These are phyloP conservation scores for Mycena metata DNA, from an alignment of 768 basidiomycete species.

Conservation along the genomic window DNA sequence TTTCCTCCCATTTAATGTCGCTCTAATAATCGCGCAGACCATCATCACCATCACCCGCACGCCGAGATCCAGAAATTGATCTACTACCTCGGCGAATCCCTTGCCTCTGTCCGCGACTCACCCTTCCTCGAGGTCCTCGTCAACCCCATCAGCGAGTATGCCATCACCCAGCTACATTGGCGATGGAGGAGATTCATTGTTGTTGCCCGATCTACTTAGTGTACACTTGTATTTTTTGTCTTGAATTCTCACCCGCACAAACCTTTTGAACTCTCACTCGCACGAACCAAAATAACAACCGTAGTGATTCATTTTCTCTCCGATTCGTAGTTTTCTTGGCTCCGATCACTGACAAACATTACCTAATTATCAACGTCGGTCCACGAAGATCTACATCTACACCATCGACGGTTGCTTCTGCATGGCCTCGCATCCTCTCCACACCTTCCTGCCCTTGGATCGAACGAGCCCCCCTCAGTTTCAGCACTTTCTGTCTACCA, in stretches of 20 bases:
- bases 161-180: slow-evolving; percentile 94
- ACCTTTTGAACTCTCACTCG: too few relatives aligned
- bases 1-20: background rate
- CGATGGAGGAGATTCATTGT: slow-evolving; percentile 97
- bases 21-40: slow-evolving; percentile 67
- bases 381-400: too few relatives aligned
- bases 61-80: slow-evolving; percentile 98
- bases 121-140: slow-evolving; percentile 99
- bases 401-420: too few relatives aligned
- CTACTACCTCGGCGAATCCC: slow-evolving; percentile 99
- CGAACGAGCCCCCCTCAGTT: too few relatives aligned
- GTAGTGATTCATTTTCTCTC: background rate
- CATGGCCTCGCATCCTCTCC: too few relatives aligned
- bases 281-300: slow-evolving; percentile 27
- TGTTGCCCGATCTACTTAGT: slow-evolving; percentile 14
- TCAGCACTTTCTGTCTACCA: too few relatives aligned
- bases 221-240: slow-evolving; percentile 42
- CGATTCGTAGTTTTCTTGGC: too few relatives aligned
- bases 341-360: too few relatives aligned
- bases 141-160: slow-evolving; percentile 99
- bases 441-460: too few relatives aligned
- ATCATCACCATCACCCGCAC: slow-evolving; percentile 99
- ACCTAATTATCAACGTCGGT: too few relatives aligned
- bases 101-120: slow-evolving; percentile 90
- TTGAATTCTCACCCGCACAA: slow-evolving; percentile 36